These are phyloP conservation scores for Magnaporthiopsis incrustans DNA, from an alignment of 2,329 filamentous ascomycete species.

Conservation along the genomic window DNA sequence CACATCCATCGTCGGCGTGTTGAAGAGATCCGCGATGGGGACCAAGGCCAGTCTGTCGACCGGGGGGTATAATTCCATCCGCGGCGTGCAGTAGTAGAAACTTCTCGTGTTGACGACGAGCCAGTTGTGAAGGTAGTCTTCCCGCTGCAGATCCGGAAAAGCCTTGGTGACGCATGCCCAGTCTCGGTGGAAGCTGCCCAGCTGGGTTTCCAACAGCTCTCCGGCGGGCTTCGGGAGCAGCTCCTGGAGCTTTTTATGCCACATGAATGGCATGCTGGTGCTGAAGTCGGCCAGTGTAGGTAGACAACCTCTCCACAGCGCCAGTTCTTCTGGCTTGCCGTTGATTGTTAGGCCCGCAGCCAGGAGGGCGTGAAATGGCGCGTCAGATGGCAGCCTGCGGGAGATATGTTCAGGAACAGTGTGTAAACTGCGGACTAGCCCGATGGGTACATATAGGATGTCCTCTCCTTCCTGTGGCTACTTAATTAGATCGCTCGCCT, in stretches of 20 bases:
- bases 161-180: constrained; percentile 1
- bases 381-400: constrained; percentile 36
- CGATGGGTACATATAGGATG: constrained; percentile 8
- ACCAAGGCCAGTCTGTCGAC: constrained; percentile 61
- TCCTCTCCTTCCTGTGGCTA: constrained; percentile 4
- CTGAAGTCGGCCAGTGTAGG: constrained; percentile 46
- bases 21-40: constrained; percentile 69
- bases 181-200: constrained; percentile 20
- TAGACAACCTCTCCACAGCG: not conserved
- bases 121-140: constrained; percentile 47
- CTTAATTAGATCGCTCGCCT: no score
- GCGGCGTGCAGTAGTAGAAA: constrained; percentile 47
- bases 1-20: constrained; percentile 41
- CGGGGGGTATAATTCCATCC: constrained; percentile 32
- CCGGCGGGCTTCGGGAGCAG: constrained; percentile 28
- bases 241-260: constrained; percentile 29
- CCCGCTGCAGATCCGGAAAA: constrained; percentile 9
- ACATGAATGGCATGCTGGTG: constrained; percentile 30
- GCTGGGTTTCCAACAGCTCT: not conserved
- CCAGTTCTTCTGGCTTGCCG: constrained; percentile 19
- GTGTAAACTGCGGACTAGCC: constrained; percentile 7
- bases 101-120: constrained; percentile 54
- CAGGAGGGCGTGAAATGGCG: constrained; percentile 57
- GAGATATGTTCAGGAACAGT: constrained; percentile 11
- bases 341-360: constrained; percentile 50